Percentiles rank a stretch among this genome's conserved stretches.
Conservation (phyloP, 106 monocot species). For the Iris macrosiphon region DNA sequence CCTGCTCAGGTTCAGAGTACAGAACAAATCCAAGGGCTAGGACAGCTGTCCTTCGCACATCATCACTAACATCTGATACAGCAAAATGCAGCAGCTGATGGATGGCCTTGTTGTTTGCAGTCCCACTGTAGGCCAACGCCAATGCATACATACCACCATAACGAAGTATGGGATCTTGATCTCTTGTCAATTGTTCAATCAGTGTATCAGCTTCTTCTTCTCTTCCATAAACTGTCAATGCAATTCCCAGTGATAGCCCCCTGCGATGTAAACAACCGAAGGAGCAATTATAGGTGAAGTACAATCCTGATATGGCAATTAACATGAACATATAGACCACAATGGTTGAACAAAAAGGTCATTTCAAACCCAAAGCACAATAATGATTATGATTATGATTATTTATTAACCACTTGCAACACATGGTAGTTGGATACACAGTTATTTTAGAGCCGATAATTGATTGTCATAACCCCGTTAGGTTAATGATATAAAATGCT, state of each 20-base stretch:
- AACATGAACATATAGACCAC: too few relatives aligned
- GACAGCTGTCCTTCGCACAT: conserved; percentile 96
- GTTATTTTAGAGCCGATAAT: too few relatives aligned
- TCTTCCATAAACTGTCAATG: conserved; percentile 95
- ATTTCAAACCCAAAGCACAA: too few relatives aligned
- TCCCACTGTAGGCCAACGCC: conserved; percentile 92
- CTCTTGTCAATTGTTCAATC: conserved; percentile 97
- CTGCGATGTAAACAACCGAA: conserved; percentile 13
- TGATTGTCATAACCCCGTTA: too few relatives aligned
- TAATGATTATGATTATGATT: too few relatives aligned
- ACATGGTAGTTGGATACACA: too few relatives aligned
- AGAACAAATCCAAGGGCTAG: conserved; percentile 95
- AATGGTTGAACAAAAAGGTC: too few relatives aligned
- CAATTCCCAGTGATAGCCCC: conserved; percentile 84
- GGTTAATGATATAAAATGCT: too few relatives aligned
- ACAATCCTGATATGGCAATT: too few relatives aligned
- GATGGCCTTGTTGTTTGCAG: conserved; percentile 98
- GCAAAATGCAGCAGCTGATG: conserved; percentile 99
- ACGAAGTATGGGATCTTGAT: conserved; percentile 98
- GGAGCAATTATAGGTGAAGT: too few relatives aligned
- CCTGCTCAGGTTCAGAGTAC: conserved; percentile 95
- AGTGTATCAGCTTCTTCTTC: conserved; percentile 96
- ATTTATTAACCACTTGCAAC: too few relatives aligned
- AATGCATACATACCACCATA: conserved; percentile 99
- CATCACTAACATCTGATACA: conserved; percentile 99